phyloP scores from a whole-genome alignment of 495 filamentous ascomycete species.

The Cudoniella acicularis region DNA sequence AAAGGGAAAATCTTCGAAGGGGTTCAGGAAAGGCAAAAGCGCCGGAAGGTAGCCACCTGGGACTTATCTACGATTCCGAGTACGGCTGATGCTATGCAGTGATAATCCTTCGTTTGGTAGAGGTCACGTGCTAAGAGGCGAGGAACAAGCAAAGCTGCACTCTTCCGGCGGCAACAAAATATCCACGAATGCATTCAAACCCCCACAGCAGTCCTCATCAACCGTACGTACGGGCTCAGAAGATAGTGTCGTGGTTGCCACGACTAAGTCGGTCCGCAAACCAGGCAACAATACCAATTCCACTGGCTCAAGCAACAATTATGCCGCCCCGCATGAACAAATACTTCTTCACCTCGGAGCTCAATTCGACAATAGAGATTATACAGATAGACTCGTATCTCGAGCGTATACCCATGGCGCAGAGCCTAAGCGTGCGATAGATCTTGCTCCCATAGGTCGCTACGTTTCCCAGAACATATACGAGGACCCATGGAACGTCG shows the following conservation, averaged over 20 bases:
- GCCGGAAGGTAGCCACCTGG: too few species aligned
- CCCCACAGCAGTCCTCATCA: not conserved
- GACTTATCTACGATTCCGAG: too few species aligned
- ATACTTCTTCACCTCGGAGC: not conserved
- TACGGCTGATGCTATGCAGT: too few species aligned
- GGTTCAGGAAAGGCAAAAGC: too few species aligned
- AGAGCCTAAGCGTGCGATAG: not conserved
- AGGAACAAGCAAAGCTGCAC: too few species aligned
- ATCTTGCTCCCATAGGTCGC: not conserved
- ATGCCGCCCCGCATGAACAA: not conserved
- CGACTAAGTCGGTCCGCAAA: not conserved
- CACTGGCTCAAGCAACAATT: not conserved
- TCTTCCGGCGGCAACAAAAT: too few species aligned
- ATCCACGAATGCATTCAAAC: too few species aligned
- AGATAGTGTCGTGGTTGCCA: not conserved
- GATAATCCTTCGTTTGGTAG: too few species aligned
- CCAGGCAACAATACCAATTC: not conserved
- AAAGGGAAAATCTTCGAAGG: too few species aligned
- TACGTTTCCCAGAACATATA: not conserved
- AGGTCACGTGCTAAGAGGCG: too few species aligned
- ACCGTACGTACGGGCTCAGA: not conserved
- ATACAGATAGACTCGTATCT: not conserved
- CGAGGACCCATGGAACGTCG: not conserved
- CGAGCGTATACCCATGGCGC: not conserved
- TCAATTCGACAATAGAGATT: not conserved